These are phyloP conservation scores for Fusarium bulbicola DNA, from an alignment of 2,329 filamentous ascomycete genomes.

Conservation along the genomic window DNA sequence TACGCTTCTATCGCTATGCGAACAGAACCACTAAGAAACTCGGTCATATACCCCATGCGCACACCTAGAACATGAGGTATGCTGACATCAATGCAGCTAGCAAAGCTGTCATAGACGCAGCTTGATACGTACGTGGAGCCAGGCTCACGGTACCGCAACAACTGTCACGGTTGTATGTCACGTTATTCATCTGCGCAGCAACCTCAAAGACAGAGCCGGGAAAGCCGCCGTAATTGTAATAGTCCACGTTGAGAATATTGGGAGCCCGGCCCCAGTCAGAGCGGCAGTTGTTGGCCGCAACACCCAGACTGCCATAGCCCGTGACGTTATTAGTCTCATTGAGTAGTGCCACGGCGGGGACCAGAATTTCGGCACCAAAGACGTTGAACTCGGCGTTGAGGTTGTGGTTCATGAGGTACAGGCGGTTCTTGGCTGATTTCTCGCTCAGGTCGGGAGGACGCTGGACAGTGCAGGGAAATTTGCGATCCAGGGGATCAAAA, in stretches of 20 bases:
- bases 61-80: slow-evolving; percentile 32
- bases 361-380: slow-evolving; percentile 69
- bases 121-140: slow-evolving; percentile 39
- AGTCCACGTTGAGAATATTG: slow-evolving; percentile 84
- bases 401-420: slow-evolving; percentile 93
- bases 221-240: slow-evolving; percentile 76
- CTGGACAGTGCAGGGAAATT: slow-evolving; percentile 81
- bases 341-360: slow-evolving; percentile 75
- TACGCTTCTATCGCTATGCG: slow-evolving; percentile 20
- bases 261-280: slow-evolving; percentile 72
- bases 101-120: slow-evolving; percentile 31
- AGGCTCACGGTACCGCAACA: slow-evolving; percentile 63
- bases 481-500: slow-evolving; percentile 72
- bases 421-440: slow-evolving; percentile 64
- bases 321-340: slow-evolving; percentile 76
- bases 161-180: slow-evolving; percentile 67
- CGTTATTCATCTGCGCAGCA: slow-evolving; percentile 74
- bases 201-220: slow-evolving; percentile 81
- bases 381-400: slow-evolving; percentile 81
- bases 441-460: slow-evolving; percentile 73
- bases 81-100: slow-evolving; percentile 33
- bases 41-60: neutral
- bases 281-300: slow-evolving; percentile 69
- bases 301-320: slow-evolving; percentile 73
- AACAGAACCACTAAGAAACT: slow-evolving; percentile 3